These are phyloP conservation scores for Clohesyomyces aquaticus DNA, from an alignment of 495 filamentous ascomycete species.

Conservation along the genomic window DNA sequence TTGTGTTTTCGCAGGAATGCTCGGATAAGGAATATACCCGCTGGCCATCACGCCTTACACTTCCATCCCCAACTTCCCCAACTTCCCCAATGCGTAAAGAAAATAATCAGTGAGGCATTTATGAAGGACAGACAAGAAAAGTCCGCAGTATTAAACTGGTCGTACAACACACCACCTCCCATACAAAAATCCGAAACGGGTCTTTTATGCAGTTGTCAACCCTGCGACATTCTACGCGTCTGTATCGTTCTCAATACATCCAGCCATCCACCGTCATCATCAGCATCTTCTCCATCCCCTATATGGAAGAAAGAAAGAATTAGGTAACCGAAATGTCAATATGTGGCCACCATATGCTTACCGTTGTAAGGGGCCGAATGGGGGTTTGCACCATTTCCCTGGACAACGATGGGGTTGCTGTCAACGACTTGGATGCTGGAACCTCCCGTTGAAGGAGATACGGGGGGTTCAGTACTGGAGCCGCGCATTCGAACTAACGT, in stretches of 20 bases:
- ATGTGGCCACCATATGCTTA: conserved; percentile 39
- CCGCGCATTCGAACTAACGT: conserved; percentile 43
- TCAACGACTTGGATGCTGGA: conserved; percentile 41
- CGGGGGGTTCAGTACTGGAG: conserved; percentile 22
- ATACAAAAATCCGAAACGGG: conserved; percentile 4
- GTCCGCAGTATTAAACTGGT: conserved; percentile 23
- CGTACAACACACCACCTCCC: conserved; percentile 17
- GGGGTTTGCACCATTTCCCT: conserved; percentile 23
- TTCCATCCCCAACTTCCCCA: not conserved
- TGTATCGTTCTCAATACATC: conserved; percentile 33
- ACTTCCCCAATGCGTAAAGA: not conserved
- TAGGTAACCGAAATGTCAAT: conserved; percentile 32
- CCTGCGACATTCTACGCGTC: conserved; percentile 16
- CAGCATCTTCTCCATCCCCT: conserved; percentile 25
- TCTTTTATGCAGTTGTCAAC: conserved; percentile 4
- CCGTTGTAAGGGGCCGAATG: conserved; percentile 26
- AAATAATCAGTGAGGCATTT: not conserved
- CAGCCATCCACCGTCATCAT: conserved; percentile 37
- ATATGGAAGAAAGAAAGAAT: conserved; percentile 22
- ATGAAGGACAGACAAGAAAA: conserved; percentile 5
- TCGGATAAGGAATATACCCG: not conserved
- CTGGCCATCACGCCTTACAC: not conserved
- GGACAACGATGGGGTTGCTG: conserved; percentile 44
- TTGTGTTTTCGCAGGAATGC: conserved; percentile 3
- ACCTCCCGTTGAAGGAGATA: conserved; percentile 26